A percentile compares a stretch with the other conserved stretches of the same genome.
Evolutionary conservation across 2,329 filamentous ascomycete species (phyloP).

Genomic region (Sporothrix euskadiensis): DNA sequence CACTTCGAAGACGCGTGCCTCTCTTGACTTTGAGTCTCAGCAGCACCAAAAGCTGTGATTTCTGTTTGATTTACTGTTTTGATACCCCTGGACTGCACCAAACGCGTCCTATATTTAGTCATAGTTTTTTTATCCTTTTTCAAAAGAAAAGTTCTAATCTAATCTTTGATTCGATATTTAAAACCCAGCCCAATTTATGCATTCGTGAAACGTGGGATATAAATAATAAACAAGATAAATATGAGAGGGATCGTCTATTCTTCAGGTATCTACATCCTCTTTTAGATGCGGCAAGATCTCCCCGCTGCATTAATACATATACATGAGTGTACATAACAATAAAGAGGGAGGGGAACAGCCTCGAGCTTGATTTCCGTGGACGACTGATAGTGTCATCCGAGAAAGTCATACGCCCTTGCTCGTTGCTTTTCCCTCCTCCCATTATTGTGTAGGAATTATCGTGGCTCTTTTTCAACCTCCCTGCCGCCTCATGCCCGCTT

Average conservation of each 20-base stretch:
- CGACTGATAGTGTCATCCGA: background rate
- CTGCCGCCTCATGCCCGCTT: background rate
- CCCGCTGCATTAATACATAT: slow-evolving; percentile 16
- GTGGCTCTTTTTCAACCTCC: background rate
- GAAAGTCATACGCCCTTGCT: background rate
- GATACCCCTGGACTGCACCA: background rate
- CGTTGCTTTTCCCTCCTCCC: background rate
- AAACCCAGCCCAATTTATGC: background rate
- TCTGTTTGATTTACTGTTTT: background rate
- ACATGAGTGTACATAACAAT: slow-evolving; percentile 17
- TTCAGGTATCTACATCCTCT: slow-evolving; percentile 17
- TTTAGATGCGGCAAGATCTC: background rate
- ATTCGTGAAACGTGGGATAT: background rate
- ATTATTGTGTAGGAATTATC: background rate
- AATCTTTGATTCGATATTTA: background rate
- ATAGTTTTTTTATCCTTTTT: background rate
- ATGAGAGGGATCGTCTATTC: slow-evolving; percentile 14
- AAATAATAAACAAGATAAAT: background rate
- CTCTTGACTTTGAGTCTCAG: background rate
- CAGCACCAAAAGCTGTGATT: background rate
- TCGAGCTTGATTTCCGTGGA: background rate
- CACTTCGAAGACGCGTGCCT: too few species aligned
- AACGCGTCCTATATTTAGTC: background rate
- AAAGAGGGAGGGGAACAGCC: background rate
- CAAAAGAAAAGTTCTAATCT: background rate